These are phyloP conservation scores for Theobroma cacao DNA, from an alignment of 345 rosid genomes.

Conservation along the genomic window DNA sequence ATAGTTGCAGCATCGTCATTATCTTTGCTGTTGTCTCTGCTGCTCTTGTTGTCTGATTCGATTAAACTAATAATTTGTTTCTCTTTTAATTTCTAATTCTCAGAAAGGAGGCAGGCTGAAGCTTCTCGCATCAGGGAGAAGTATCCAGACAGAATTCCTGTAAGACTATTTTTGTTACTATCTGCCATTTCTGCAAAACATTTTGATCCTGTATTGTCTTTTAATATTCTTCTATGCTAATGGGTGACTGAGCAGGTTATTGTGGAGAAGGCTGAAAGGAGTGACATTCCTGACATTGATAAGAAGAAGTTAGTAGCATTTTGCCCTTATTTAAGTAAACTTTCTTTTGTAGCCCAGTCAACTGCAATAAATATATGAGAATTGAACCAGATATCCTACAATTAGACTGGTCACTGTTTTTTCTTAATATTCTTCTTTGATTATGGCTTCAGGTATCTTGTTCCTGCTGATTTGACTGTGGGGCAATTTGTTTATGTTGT, in stretches of 20 bases:
- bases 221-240: not conserved
- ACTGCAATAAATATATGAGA: not conserved
- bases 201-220: not conserved
- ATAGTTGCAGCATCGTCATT: not conserved
- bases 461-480: slow-evolving; percentile 69
- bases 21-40: not conserved
- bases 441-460: slow-evolving; percentile 54
- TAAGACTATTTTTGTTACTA: slow-evolving; percentile 26
- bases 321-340: not conserved
- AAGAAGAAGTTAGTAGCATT: slow-evolving; percentile 82
- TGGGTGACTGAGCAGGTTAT: slow-evolving; percentile 60
- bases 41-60: not conserved
- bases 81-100: not conserved
- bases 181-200: not conserved
- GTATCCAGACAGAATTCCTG: slow-evolving; percentile 91
- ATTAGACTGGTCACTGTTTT: not conserved
- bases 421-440: not conserved
- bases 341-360: not conserved
- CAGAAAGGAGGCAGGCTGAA: slow-evolving; percentile 88
- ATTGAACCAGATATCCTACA: not conserved
- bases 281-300: slow-evolving; percentile 93
- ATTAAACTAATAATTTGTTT: not conserved
- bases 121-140: slow-evolving; percentile 79
- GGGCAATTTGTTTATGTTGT: slow-evolving; percentile 80
- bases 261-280: slow-evolving; percentile 84